Conservation (phyloP, 2,329 filamentous ascomycete species). For the Thelonectria discophora region DNA sequence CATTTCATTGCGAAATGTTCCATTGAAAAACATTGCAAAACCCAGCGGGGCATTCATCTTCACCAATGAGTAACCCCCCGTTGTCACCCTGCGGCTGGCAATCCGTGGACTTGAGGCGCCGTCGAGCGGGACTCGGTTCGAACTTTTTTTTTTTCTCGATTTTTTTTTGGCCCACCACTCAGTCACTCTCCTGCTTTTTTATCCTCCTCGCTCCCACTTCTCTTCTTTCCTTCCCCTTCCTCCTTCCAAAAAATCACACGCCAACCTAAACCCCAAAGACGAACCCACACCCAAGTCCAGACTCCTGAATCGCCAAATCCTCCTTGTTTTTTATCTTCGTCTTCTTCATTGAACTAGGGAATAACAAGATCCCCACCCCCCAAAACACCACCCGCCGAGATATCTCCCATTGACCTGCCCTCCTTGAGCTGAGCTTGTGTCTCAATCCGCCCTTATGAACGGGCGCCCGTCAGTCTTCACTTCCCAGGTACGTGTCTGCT, state of each 20-base stretch:
- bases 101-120: neutral
- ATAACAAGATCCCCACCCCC: slow-evolving; percentile 12
- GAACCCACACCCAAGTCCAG: no score
- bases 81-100: slow-evolving; percentile 30
- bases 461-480: slow-evolving; percentile 85
- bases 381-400: slow-evolving; percentile 10
- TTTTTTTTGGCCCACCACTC: neutral
- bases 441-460: slow-evolving; percentile 79
- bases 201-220: no score
- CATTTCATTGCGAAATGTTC: no score
- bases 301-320: no score
- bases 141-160: slow-evolving; percentile 28
- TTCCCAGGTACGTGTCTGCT: slow-evolving; percentile 72
- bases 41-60: slow-evolving; percentile 15
- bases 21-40: slow-evolving; percentile 16
- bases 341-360: no score
- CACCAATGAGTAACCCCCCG: slow-evolving; percentile 40
- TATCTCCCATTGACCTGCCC: slow-evolving; percentile 26
- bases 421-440: slow-evolving; percentile 46
- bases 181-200: no score
- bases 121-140: slow-evolving; percentile 18
- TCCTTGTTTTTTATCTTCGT: no score
- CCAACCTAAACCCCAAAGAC: no score
- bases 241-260: no score
- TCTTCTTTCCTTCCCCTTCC: no score